Percentiles rank a stretch among this genome's conserved stretches.
Conservation (phyloP, 202 grass and related monocot species). For the Musa balbisiana region DNA sequence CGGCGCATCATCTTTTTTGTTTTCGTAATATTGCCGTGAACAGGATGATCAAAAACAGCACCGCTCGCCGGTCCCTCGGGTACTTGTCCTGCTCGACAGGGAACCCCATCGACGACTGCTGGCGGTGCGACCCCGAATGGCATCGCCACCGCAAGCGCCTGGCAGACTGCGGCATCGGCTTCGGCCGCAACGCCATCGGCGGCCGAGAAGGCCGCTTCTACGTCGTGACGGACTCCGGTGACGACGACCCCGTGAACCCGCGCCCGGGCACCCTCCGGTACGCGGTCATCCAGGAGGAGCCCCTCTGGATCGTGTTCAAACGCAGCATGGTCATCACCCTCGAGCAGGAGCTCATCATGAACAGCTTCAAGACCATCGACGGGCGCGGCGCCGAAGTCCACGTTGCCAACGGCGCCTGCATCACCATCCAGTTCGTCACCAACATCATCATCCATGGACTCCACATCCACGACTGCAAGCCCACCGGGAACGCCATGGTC, state of each 20-base stretch:
- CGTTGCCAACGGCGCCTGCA: conserved; percentile 21
- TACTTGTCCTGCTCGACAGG: conserved; percentile 9
- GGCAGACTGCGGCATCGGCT: conserved; percentile 21
- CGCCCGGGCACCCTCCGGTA: conserved; percentile 14
- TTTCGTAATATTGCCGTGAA: not conserved
- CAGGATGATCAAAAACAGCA: conserved; percentile 1
- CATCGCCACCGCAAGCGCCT: conserved; percentile 9
- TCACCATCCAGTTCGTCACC: conserved; percentile 19
- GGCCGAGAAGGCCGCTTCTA: conserved; percentile 2
- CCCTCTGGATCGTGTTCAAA: conserved; percentile 19
- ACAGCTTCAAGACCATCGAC: conserved; percentile 22
- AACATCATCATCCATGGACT: conserved; percentile 21
- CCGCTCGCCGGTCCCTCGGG: not conserved
- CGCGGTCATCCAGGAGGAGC: conserved; percentile 16
- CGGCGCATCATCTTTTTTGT: not conserved
- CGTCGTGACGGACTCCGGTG: conserved; percentile 14
- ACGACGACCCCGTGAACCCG: conserved; percentile 20
- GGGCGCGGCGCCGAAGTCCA: conserved; percentile 14
- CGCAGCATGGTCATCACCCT: conserved; percentile 18
- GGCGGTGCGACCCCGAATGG: conserved; percentile 14
- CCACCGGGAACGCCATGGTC: conserved; percentile 20
- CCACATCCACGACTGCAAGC: conserved; percentile 20
- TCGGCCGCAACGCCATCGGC: conserved; percentile 18
- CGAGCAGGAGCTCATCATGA: conserved; percentile 21
- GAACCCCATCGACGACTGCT: conserved; percentile 20